phyloP scores from a whole-genome alignment of 257 asterid genomes.

The Verbena officinalis region DNA sequence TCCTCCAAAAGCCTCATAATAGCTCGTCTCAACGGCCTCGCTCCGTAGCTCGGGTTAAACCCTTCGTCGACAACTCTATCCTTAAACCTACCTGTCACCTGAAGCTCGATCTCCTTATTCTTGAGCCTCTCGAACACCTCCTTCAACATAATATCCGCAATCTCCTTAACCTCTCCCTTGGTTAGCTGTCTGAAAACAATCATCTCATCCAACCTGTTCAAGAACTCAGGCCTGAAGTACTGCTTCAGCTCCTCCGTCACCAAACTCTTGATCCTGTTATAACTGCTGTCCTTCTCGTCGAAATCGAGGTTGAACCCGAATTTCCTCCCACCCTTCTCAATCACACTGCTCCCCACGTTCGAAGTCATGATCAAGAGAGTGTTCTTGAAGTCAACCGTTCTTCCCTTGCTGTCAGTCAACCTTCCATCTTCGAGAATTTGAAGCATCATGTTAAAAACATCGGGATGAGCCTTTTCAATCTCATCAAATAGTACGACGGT shows the following conservation, averaged over 20 bases:
- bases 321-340: constrained; percentile 63
- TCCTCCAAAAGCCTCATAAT: constrained; percentile 83
- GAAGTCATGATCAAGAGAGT: constrained; percentile 85
- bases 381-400: constrained; percentile 83
- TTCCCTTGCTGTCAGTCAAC: constrained; percentile 83
- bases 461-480: constrained; percentile 84
- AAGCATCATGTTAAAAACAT: constrained; percentile 81
- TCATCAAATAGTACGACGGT: constrained; percentile 79
- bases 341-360: constrained; percentile 73
- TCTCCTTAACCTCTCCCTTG: constrained; percentile 72
- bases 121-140: constrained; percentile 70
- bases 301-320: constrained; percentile 65
- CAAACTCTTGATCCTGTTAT: constrained; percentile 64
- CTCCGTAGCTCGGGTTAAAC: constrained; percentile 74
- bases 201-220: constrained; percentile 83
- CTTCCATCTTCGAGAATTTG: constrained; percentile 89
- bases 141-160: constrained; percentile 70
- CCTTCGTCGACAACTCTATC: constrained; percentile 75
- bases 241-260: constrained; percentile 68
- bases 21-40: constrained; percentile 82
- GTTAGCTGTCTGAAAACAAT: constrained; percentile 78
- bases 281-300: constrained; percentile 68
- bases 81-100: constrained; percentile 62
- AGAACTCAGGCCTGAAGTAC: constrained; percentile 76
- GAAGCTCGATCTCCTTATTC: constrained; percentile 58